A percentile compares a stretch with the other conserved stretches of the same genome.
phyloP scores from a whole-genome alignment of 345 rosid species.

The Salix viminalis region DNA sequence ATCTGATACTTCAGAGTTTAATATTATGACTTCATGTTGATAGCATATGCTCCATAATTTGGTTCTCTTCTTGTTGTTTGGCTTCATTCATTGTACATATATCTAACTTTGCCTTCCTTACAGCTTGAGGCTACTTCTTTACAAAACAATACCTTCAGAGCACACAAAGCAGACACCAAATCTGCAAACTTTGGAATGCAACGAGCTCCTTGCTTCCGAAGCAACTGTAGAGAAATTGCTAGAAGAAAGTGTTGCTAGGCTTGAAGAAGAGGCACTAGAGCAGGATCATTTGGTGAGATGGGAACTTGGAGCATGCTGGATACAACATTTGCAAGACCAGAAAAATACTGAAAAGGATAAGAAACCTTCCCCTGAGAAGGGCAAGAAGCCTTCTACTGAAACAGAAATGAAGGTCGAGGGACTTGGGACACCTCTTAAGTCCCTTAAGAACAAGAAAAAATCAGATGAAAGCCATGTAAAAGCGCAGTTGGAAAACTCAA shows the following conservation, averaged over 20 bases:
- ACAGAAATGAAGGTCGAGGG: conserved; percentile 91
- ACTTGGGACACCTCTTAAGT: conserved; percentile 87
- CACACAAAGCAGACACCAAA: conserved; percentile 40
- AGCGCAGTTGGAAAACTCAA: conserved; percentile 35
- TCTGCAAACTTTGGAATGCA: conserved; percentile 41
- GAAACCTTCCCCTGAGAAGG: conserved; percentile 58
- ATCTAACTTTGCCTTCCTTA: conserved; percentile 19
- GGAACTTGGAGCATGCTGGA: conserved; percentile 99
- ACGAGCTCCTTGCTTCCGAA: conserved; percentile 58
- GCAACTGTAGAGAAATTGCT: conserved; percentile 63
- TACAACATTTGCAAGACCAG: conserved; percentile 94
- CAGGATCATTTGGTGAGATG: conserved; percentile 69
- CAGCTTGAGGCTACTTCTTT: conserved; percentile 91
- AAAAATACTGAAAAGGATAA: conserved; percentile 79
- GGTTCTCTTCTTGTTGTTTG: background rate
- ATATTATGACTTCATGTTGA: background rate
- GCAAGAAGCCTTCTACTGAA: conserved; percentile 34
- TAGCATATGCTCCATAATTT: background rate
- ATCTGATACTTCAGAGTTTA: background rate
- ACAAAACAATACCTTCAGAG: conserved; percentile 45
- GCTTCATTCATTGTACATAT: background rate
- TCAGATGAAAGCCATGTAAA: conserved; percentile 44
- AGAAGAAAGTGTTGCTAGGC: conserved; percentile 76
- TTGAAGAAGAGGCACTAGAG: conserved; percentile 58
- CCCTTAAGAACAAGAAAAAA: conserved; percentile 76